Evolutionary conservation across 345 rosid species (phyloP).

Genomic region (Ceriops decandra): DNA sequence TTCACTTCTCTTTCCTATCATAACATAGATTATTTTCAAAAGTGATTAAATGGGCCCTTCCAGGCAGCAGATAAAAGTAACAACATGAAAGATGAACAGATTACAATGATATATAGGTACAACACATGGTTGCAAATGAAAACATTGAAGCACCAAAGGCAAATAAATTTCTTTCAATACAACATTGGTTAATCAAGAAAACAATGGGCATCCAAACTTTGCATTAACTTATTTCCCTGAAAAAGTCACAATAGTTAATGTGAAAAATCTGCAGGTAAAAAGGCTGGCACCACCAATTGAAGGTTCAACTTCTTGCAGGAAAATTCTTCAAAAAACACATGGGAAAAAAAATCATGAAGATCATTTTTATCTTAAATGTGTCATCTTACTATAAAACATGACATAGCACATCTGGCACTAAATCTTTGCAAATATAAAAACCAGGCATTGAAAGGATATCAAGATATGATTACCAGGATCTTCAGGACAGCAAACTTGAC

Average conservation of each 20-base stretch:
- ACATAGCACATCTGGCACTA: background rate
- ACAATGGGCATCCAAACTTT: background rate
- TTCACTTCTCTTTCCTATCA: constrained; percentile 46
- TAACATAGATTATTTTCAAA: constrained; percentile 13
- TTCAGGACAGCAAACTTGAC: constrained; percentile 30
- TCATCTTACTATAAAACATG: background rate
- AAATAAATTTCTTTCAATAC: background rate
- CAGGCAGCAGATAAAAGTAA: background rate
- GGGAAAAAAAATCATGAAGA: background rate
- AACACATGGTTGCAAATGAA: background rate
- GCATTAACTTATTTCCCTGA: background rate
- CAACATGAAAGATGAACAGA: background rate
- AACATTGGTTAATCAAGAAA: background rate
- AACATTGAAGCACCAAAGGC: background rate
- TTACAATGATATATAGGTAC: background rate
- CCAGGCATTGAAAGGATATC: background rate
- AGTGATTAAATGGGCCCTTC: background rate
- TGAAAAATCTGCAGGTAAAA: background rate
- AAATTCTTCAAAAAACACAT: too few species aligned
- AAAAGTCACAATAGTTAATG: background rate
- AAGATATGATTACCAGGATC: constrained; percentile 10
- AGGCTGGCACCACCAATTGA: background rate
- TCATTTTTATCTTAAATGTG: background rate
- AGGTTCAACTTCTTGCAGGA: background rate
- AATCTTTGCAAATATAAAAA: too few species aligned